A percentile compares a stretch with the other conserved stretches of the same genome.
These are phyloP conservation scores for Lippia alba DNA, from an alignment of 305 asterid species.

Conservation along the genomic window DNA sequence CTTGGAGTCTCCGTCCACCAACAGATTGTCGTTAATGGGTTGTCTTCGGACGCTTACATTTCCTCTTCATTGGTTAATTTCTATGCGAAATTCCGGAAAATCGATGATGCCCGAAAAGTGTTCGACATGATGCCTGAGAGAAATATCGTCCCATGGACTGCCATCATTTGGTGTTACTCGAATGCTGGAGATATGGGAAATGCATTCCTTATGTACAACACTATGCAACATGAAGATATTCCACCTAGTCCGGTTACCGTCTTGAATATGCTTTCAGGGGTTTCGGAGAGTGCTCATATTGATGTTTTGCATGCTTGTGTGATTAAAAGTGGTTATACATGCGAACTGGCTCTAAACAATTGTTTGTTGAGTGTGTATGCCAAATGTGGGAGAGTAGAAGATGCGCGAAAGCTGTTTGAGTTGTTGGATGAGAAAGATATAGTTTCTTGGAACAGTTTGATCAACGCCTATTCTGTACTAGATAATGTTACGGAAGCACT, in stretches of 20 bases:
- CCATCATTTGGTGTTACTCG: conserved; percentile 72
- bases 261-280: conserved; percentile 66
- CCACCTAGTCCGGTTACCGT: conserved; percentile 59
- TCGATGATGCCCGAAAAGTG: conserved; percentile 53
- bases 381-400: conserved; percentile 64
- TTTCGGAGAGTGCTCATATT: conserved; percentile 47
- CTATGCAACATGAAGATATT: conserved; percentile 62
- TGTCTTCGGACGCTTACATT: conserved; percentile 64
- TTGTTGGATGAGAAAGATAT: conserved; percentile 56
- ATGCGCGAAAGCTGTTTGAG: conserved; percentile 66
- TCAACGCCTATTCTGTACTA: conserved; percentile 54
- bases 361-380: conserved; percentile 73
- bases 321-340: conserved; percentile 49
- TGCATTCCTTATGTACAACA: conserved; percentile 58
- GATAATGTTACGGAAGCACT: conserved; percentile 51
- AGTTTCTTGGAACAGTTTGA: conserved; percentile 85
- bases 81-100: conserved; percentile 52
- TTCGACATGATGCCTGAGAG: conserved; percentile 71
- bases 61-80: conserved; percentile 67
- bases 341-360: conserved; percentile 53
- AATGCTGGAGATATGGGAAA: conserved; percentile 48
- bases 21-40: conserved; percentile 57
- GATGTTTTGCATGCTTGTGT: conserved; percentile 55
- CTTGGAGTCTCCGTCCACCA: conserved; percentile 76
- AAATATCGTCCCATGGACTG: conserved; percentile 81